Evolutionary conservation across 164 flowering plant species (phyloP), one percentile per base, ranked within the genome.

Genomic region (Magnolia officinalis): DNA sequence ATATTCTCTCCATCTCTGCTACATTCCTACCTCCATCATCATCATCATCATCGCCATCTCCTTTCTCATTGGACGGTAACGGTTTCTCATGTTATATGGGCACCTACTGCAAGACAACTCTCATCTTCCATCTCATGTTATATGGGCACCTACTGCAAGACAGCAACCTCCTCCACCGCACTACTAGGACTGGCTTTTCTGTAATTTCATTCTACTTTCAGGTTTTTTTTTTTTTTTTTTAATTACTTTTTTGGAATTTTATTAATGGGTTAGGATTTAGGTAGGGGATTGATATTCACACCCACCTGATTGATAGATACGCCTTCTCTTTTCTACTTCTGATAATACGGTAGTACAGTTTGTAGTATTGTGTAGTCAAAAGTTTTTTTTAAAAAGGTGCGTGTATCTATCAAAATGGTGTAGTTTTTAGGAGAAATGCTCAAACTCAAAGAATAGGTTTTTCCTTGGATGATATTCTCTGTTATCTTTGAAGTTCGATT

Each of bases 1-100:
- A 91, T 24, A 89, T 91, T 23, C 84, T 91, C 37, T 91, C 95
- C 4, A 77, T 91, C 78, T 85, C 90, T 23, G 95, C 92, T 2
- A 85, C 90, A 1, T 82, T 87, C 70, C 71, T 88, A 1, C 88
- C 88, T 1, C 88, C 24, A 23, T 23, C 24, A 23, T 23, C 24
- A 23, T 23, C 79, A 9, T 26, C 71, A 11, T 16, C 59, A 10
- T 16, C 11, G 0, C 8, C 88, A 19, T 21, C 75, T 37, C 37
- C 82, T 4, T 45, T 76, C 21, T 63, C 79, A 2, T 74, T 75
- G 11, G 20, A 65, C 0, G 19, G 26, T 20, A 81, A 77, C 70
- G 80, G 81, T 8, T 86, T 23, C 24, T 23, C n/a, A n/a, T n/a
- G n/a, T n/a, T n/a, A n/a, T n/a, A n/a, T n/a, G n/a, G n/a, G n/a